Evolutionary conservation across 306 rosid species (phyloP).

Genomic region (Cercis canadensis): DNA sequence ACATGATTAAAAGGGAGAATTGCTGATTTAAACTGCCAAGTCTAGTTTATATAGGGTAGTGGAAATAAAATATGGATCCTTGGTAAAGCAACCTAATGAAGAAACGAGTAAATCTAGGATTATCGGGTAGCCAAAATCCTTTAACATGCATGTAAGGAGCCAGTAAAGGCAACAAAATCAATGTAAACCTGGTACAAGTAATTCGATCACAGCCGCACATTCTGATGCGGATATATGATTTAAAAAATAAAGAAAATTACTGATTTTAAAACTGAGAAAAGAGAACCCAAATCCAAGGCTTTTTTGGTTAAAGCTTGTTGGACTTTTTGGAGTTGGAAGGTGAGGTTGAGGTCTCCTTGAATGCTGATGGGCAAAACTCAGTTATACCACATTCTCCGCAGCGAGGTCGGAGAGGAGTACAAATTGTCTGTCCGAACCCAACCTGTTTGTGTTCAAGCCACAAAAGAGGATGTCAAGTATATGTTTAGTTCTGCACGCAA

Average conservation of each 20-base stretch:
- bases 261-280: no score
- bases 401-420: slow-evolving; percentile 79
- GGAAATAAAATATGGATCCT: not conserved
- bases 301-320: slow-evolving; percentile 39
- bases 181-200: not conserved
- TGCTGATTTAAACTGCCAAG: no score
- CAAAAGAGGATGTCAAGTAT: not conserved
- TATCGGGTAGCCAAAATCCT: no score
- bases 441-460: slow-evolving; percentile 57
- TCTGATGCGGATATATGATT: not conserved
- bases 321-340: slow-evolving; percentile 55
- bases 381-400: slow-evolving; percentile 70
- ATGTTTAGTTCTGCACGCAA: not conserved
- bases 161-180: slow-evolving; percentile 15
- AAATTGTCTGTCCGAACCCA: slow-evolving; percentile 82
- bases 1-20: no score
- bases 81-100: not conserved
- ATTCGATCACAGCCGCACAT: slow-evolving; percentile 17
- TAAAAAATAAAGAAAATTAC: not conserved
- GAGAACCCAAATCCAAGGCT: no score
- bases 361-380: slow-evolving; percentile 77
- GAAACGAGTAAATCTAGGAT: no score
- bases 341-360: slow-evolving; percentile 60
- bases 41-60: no score
- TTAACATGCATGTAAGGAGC: not conserved